phyloP scores from a whole-genome alignment of 768 basidiomycete species.

The Tubosaeta sp. region DNA sequence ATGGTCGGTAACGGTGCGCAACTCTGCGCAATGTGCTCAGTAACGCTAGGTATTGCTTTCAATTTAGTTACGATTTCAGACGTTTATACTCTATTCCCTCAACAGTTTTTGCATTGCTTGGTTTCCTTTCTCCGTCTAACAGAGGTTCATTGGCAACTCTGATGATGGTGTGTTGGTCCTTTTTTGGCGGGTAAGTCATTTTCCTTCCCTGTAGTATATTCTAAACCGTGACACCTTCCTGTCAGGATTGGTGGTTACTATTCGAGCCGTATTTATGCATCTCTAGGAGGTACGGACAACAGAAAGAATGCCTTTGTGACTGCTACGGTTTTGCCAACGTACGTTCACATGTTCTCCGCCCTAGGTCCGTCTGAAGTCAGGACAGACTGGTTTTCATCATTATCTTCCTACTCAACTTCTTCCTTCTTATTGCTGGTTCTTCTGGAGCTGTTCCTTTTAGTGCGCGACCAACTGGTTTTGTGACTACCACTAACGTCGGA shows the following conservation, averaged over 20 bases:
- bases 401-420: constrained; percentile 88
- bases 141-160: constrained; percentile 85
- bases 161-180: constrained; percentile 72
- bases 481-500: background rate
- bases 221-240: background rate
- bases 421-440: constrained; percentile 78
- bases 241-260: constrained; percentile 82
- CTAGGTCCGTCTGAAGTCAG: constrained; percentile 5
- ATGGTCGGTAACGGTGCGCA: constrained; percentile 73
- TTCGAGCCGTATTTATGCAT: constrained; percentile 76
- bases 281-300: constrained; percentile 67
- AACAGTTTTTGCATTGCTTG: constrained; percentile 83
- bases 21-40: constrained; percentile 73
- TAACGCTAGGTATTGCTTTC: constrained; percentile 67
- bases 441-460: constrained; percentile 97
- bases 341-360: constrained; percentile 22
- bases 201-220: background rate
- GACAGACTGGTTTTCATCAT: constrained; percentile 73
- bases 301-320: constrained; percentile 84
- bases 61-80: background rate
- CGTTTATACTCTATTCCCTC: constrained; percentile 2
- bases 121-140: constrained; percentile 94
- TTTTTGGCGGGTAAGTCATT: constrained; percentile 72
- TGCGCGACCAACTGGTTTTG: constrained; percentile 24
- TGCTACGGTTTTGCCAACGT: constrained; percentile 86